These are phyloP conservation scores for Candida sp. DNA, from an alignment of 1,139 yeast species.

Conservation along the genomic window DNA sequence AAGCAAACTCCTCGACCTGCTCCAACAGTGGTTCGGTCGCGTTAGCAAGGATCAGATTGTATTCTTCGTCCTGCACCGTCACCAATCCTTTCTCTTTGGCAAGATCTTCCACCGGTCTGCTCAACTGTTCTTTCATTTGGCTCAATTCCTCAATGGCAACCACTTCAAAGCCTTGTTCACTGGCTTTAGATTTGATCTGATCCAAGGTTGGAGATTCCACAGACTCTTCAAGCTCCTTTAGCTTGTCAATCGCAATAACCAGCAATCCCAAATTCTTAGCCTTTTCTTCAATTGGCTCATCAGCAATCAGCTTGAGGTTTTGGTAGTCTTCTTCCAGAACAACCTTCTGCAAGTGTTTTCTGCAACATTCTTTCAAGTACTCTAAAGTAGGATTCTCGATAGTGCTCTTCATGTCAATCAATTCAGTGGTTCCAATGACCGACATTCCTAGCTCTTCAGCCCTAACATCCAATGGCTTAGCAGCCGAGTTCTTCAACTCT, in stretches of 20 bases:
- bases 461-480: constrained; percentile 21
- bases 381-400: constrained; percentile 26
- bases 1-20: constrained; percentile 37
- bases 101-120: constrained; percentile 15
- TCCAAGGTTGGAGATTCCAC: constrained; percentile 24
- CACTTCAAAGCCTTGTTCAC: constrained; percentile 8
- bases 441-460: constrained; percentile 18
- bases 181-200: constrained; percentile 21
- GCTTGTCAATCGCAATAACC: constrained; percentile 8
- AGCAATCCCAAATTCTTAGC: constrained; percentile 14
- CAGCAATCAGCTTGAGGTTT: constrained; percentile 10
- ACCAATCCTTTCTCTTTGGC: constrained; percentile 25
- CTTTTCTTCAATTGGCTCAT: constrained; percentile 13
- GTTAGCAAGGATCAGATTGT: constrained; percentile 14
- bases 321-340: constrained; percentile 14
- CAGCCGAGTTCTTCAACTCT: constrained; percentile 8
- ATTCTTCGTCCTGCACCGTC: constrained; percentile 23
- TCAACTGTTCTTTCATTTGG: constrained; percentile 4
- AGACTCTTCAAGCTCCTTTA: constrained; percentile 4
- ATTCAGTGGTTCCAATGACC: constrained; percentile 16
- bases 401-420: constrained; percentile 15
- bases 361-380: constrained; percentile 19
- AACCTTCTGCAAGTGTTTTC: constrained; percentile 11
- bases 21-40: constrained; percentile 30
- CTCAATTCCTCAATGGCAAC: constrained; percentile 16